Evolutionary conservation across 257 asterid species (phyloP), one percentile per base, ranked within the genome.

Genomic region (Rhazya stricta): DNA sequence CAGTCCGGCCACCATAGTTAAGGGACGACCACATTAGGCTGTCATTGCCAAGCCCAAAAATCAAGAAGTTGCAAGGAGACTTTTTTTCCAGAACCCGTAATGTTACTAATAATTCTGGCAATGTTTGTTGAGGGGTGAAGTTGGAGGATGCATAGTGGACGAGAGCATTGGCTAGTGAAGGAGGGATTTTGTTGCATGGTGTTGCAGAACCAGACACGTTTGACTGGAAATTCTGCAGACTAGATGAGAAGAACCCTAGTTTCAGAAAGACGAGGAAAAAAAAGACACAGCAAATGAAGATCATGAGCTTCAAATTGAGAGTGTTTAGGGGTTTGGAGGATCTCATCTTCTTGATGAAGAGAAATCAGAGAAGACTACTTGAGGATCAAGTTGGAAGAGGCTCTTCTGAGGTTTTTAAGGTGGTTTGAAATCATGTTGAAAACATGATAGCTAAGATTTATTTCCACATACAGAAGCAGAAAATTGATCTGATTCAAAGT

Each of bases 21-120:
- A 91, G 96, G 18, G 91, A 60, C 1, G 97, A 84, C 97, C 97
- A 93, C 98, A 90, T 85, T 57, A 93, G 88, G 80, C 96, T 88
- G 81, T 91, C 97, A 63, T 81, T 86, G 75, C 97, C 97, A 21
- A 93, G 77, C 9, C 98, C 97, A 69, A 93, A 93, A 13, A 93
- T 89, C 13, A 90, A 77, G 84, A 93, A 91, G 78, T 91, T 91
- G 88, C 90, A 87, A 0, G 97, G 98, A 0, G 96, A 91, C 67
- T 80, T 91, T 16, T 74, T 79, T 12, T 86, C 85, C 56, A 93
- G 97, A 30, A 88, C 89, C 74, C 79, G 81, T 1, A 90, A 85
- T 74, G 98, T 86, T n/a, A 90, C 81, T 3, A 89, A 83, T 80
- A 93, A 84, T 81, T 93, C 98, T 1, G 71, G 81, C 30, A 76